Evolutionary conservation across 805 yeast species (phyloP).

Genomic region (Pichia exigua): DNA sequence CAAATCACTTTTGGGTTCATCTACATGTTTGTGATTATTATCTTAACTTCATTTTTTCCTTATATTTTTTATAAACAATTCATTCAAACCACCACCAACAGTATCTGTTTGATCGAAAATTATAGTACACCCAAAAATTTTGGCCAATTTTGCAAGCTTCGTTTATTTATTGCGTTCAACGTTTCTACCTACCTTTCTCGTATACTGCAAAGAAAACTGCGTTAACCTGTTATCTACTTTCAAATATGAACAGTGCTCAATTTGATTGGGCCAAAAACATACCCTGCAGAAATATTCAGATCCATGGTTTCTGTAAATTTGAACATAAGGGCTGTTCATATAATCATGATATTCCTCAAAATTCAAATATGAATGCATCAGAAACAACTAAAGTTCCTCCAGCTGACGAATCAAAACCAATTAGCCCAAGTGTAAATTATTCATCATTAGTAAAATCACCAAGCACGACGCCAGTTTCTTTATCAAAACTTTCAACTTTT

Average conservation of each 20-base stretch:
- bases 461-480: background rate
- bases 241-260: constrained; percentile 3
- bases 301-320: constrained; percentile 83
- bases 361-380: constrained; percentile 11
- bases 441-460: constrained; percentile 9
- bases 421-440: constrained; percentile 1
- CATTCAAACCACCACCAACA: background rate
- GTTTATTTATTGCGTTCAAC: background rate
- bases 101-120: background rate
- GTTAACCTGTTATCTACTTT: background rate
- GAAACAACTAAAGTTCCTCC: constrained; percentile 1
- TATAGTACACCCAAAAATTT: background rate
- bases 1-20: background rate
- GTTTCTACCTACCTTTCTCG: background rate
- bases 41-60: background rate
- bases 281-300: constrained; percentile 75
- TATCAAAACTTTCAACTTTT: constrained; percentile 4
- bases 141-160: background rate
- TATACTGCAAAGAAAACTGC: background rate
- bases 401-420: background rate
- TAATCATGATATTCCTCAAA: constrained; percentile 48
- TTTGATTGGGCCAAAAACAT: constrained; percentile 61
- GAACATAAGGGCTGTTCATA: constrained; percentile 84
- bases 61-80: background rate
- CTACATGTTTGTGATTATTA: background rate